These are phyloP conservation scores for Hirsutella thompsonii DNA, from an alignment of 2,329 filamentous ascomycete species.

Conservation along the genomic window DNA sequence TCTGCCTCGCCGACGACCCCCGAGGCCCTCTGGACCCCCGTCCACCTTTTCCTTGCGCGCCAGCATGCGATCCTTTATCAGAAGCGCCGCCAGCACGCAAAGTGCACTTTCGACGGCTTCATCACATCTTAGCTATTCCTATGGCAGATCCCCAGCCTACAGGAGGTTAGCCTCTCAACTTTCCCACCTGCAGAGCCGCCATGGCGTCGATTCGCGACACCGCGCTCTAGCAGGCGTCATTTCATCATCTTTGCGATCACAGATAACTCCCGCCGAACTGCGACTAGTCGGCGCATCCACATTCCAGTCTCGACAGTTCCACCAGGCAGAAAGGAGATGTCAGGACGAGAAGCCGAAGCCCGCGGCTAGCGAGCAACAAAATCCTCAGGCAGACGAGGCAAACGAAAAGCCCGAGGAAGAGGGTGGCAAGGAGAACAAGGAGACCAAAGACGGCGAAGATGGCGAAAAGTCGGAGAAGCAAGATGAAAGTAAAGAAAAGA, in stretches of 20 bases:
- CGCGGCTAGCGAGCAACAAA: conserved; percentile 8
- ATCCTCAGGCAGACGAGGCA: conserved; percentile 4
- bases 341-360: conserved; percentile 15
- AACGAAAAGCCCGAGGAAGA: conserved; percentile 24
- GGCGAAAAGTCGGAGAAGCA: conserved; percentile 33
- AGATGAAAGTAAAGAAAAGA: conserved; percentile 37
- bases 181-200: conserved; percentile 13
- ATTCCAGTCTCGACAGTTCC: conserved; percentile 18
- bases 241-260: conserved; percentile 29
- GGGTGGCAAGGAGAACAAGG: conserved; percentile 31
- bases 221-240: conserved; percentile 14
- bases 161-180: conserved; percentile 30
- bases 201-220: conserved; percentile 14
- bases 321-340: conserved; percentile 15
- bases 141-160: conserved; percentile 33
- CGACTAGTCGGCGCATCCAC: conserved; percentile 18
- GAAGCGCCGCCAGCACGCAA: conserved; percentile 28
- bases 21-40: conserved; percentile 1
- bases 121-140: conserved; percentile 19
- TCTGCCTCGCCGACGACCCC: conserved; percentile 12
- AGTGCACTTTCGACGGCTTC: conserved; percentile 28
- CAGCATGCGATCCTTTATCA: conserved; percentile 34
- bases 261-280: conserved; percentile 25
- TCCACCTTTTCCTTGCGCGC: conserved; percentile 11
- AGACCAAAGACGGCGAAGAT: conserved; percentile 25